Conservation (phyloP, 2,329 filamentous ascomycete genomes). For the Pyrenochaeta sp. region DNA sequence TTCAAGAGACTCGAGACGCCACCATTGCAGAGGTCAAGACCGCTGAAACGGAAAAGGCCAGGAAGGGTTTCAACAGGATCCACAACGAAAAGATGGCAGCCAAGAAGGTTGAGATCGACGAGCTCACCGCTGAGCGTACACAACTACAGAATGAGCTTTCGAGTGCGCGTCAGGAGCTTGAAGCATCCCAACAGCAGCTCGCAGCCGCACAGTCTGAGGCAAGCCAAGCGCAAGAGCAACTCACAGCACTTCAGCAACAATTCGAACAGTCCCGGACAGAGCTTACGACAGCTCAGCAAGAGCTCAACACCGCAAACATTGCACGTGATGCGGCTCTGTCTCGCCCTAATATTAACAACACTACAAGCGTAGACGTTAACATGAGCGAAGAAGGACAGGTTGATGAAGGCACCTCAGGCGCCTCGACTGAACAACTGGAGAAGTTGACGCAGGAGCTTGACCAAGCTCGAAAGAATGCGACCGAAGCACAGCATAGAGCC, state of each 20-base stretch:
- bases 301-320: conserved; percentile 67
- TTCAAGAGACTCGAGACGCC: conserved; percentile 17
- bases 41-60: conserved; percentile 67
- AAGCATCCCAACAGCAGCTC: conserved; percentile 57
- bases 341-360: conserved; percentile 54
- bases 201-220: conserved; percentile 24
- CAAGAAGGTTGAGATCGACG: conserved; percentile 59
- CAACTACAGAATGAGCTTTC: conserved; percentile 53
- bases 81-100: conserved; percentile 40
- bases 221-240: conserved; percentile 61
- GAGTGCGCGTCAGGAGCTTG: conserved; percentile 64
- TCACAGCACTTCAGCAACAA: conserved; percentile 61
- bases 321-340: conserved; percentile 71
- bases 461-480: conserved; percentile 39
- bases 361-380: conserved; percentile 39
- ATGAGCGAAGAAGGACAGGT: conserved; percentile 59
- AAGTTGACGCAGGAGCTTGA: conserved; percentile 47
- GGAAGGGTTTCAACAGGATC: conserved; percentile 63
- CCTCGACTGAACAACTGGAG: conserved; percentile 41
- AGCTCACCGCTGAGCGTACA: conserved; percentile 69
- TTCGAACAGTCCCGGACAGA: conserved; percentile 28
- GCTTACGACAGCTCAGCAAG: conserved; percentile 31
- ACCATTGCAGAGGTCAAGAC: conserved; percentile 35
- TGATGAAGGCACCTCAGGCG: conserved; percentile 40
- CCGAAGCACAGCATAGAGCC: conserved; percentile 46